Evolutionary conservation across 108 stramenopile species (phyloP).

Genomic region (Pinguiococcus pyrenoidosus): DNA sequence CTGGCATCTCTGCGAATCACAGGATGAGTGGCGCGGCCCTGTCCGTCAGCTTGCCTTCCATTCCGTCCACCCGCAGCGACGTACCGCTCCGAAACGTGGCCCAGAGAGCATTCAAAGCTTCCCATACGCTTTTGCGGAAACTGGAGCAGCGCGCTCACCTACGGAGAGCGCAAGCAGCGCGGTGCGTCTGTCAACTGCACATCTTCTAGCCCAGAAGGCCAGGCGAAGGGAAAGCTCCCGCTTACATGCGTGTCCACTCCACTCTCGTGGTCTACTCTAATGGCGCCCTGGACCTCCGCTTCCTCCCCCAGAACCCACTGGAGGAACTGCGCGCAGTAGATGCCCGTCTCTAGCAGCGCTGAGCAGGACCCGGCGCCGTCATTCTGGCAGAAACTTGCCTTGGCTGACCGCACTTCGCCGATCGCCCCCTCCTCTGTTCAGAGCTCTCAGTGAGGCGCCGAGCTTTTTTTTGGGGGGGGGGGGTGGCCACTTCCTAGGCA

Average conservation of each 20-base stretch:
- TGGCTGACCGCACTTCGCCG: conserved; percentile 28
- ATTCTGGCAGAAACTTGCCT: conserved; percentile 40
- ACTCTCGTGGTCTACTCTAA: conserved; percentile 7
- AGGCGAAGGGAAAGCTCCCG: too few relatives aligned
- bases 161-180: too few relatives aligned
- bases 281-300: conserved; percentile 31
- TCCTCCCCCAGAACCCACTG: conserved; percentile 31
- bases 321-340: conserved; percentile 46
- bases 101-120: conserved; percentile 33
- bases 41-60: too few relatives aligned
- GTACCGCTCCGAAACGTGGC: conserved; percentile 27
- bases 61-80: too few relatives aligned
- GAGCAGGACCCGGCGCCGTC: conserved; percentile 37
- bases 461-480: too few relatives aligned
- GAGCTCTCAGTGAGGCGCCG: too few relatives aligned
- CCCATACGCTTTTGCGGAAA: conserved; percentile 36
- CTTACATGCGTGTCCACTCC: conserved; percentile 40
- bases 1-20: too few relatives aligned
- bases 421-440: too few relatives aligned
- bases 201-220: too few relatives aligned
- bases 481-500: too few relatives aligned
- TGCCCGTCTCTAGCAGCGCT: conserved; percentile 39
- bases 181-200: too few relatives aligned
- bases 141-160: conserved; percentile 29
- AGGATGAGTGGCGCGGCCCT: too few relatives aligned